Evolutionary conservation across 2,329 filamentous ascomycete genomes (phyloP).

Genomic region (Fusarium scirpi): DNA sequence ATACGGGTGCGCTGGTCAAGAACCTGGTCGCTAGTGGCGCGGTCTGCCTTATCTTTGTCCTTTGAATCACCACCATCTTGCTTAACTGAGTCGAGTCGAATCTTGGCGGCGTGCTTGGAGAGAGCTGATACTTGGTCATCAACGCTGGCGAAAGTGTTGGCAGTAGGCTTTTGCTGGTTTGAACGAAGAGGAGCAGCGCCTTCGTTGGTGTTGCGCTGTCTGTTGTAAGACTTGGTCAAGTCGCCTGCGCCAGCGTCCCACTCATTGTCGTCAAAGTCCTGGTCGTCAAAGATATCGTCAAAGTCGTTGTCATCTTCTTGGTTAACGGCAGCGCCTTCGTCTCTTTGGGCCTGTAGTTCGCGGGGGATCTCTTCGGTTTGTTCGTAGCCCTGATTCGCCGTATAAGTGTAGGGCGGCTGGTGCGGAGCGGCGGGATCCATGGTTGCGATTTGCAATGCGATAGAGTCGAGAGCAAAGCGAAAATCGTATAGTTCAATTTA

Average conservation of each 20-base stretch:
- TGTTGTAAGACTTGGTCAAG: constrained; percentile 89
- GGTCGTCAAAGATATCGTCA: constrained; percentile 54
- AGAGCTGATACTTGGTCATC: constrained; percentile 92
- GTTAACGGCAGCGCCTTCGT: constrained; percentile 40
- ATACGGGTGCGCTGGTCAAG: constrained; percentile 93
- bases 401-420: constrained; percentile 60
- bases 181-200: constrained; percentile 71
- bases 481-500: constrained; percentile 5
- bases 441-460: constrained; percentile 9
- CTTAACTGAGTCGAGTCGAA: constrained; percentile 78
- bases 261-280: constrained; percentile 74
- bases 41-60: constrained; percentile 89
- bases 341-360: constrained; percentile 49
- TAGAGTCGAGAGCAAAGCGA: not conserved
- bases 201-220: constrained; percentile 76
- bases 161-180: constrained; percentile 81
- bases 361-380: constrained; percentile 52
- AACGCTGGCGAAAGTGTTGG: constrained; percentile 82
- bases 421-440: constrained; percentile 56
- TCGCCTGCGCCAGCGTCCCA: constrained; percentile 72
- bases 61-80: constrained; percentile 57
- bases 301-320: constrained; percentile 44
- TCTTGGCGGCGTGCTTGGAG: constrained; percentile 85
- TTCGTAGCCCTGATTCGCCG: constrained; percentile 59
- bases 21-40: constrained; percentile 94